Evolutionary conservation across 306 rosid genomes (phyloP).

Genomic region (Quercus rubra): DNA sequence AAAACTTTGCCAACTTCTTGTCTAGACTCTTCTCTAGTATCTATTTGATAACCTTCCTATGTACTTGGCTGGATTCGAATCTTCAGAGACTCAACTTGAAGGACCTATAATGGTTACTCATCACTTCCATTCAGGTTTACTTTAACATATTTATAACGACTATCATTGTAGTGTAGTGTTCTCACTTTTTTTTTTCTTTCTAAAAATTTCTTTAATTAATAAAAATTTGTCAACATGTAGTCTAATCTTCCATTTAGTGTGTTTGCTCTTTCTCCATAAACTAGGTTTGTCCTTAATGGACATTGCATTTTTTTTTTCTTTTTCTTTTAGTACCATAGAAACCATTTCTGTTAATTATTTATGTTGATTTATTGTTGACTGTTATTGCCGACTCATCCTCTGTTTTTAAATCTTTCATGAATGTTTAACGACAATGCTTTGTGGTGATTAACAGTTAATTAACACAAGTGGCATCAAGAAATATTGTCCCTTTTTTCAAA

Average conservation of each 20-base stretch:
- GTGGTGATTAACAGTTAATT: not conserved
- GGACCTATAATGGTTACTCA: not conserved
- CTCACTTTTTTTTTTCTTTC: not conserved
- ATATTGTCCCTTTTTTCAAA: not conserved
- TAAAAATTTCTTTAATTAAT: not conserved
- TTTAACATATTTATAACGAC: not conserved
- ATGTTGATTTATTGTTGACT: not conserved
- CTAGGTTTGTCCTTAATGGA: not conserved
- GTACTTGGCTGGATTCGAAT: not conserved
- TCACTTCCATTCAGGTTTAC: not conserved
- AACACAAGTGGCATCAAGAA: not conserved
- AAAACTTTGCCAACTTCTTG: no score
- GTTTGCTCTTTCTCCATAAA: not conserved
- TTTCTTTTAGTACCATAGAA: not conserved
- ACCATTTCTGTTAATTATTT: not conserved
- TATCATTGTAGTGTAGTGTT: not conserved
- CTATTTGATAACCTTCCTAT: not conserved
- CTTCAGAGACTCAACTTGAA: not conserved
- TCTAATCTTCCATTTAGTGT: not conserved
- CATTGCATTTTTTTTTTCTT: not conserved
- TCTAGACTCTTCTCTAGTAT: no score
- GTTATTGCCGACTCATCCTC: not conserved
- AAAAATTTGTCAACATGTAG: not conserved
- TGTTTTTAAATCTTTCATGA: not conserved
- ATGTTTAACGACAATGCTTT: not conserved